Percentiles rank a stretch among this genome's conserved stretches.
Conservation (phyloP, 345 rosid species). For the Syzygium aqueum region DNA sequence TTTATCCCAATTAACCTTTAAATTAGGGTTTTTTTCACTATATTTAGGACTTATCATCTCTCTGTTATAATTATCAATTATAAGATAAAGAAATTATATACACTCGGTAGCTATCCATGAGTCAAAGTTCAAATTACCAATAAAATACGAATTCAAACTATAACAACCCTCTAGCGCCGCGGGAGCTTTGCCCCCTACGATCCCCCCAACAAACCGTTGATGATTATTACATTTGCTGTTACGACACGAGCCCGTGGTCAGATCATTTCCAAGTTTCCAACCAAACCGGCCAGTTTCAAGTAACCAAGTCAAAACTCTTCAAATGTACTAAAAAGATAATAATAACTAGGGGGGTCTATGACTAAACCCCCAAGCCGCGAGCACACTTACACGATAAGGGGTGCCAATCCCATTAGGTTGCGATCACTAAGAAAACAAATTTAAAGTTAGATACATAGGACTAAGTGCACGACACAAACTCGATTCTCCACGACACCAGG, state of each 20-base stretch:
- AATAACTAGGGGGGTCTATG: not conserved
- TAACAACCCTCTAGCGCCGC: no score
- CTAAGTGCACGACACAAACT: not conserved
- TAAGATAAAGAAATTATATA: no score
- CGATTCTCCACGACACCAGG: not conserved
- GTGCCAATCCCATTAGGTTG: not conserved
- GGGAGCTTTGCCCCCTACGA: no score
- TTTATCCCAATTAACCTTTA: no score
- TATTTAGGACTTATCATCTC: no score
- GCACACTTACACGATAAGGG: not conserved
- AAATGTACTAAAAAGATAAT: not conserved
- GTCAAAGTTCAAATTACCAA: no score
- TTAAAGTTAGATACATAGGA: not conserved
- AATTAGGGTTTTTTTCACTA: no score
- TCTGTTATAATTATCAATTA: no score
- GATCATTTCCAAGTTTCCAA: not conserved
- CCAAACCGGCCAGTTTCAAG: not conserved
- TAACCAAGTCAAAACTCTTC: not conserved
- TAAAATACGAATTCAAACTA: no score
- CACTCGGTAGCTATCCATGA: no score
- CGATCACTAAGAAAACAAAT: not conserved
- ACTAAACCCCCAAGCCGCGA: not conserved
- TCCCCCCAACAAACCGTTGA: rapidly evolving
- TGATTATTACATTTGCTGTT: not conserved
- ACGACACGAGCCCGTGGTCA: not conserved